Evolutionary conservation across 371 early-diverging fungal species (phyloP), one percentile per base, ranked within the genome.

Genomic region (Syncephalastrum sp.): DNA sequence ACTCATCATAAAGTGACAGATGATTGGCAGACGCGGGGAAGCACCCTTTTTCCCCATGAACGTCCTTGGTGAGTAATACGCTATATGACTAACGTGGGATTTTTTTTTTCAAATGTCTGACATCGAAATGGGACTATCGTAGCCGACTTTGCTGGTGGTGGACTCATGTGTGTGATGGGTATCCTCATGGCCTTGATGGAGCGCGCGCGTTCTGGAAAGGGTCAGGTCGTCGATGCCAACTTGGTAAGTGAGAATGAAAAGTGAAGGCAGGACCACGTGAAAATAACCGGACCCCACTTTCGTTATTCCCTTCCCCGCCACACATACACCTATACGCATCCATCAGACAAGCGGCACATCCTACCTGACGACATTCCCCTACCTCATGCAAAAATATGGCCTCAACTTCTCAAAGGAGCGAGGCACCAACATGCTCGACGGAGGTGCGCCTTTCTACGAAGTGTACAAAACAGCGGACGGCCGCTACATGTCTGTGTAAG

Each of bases 81-180:
- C 29, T 13, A 44, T 8, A 27, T 8, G 16, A 3, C 24, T 21
- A 44, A 50, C 25, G 33, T 15, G 27, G 19, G 17, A 42, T 17
- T 57, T 17, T 14, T 55, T 23, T 52, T 27, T 27, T 21, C 14
- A 15, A 13, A 29, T 29, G 29, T 29, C 29, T 29, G 29, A 29
- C 29, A 29, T 29, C 29, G 29, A 29, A 29, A 29, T 29, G 29
- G 29, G 29, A 29, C 7, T 23, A 16, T 25, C 53, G 23, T 52
- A 77, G 84, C 85, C 41, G 91, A 91, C 63, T 91, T 91, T 70
- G 89, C 89, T 47, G 90, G 90, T 46, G 91, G 91, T 42, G 83
- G 86, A 27, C 48, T 89, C 29, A 75, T 91, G 67, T 85, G 86
- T 53, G 90, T 79, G 0, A 67, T 86, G 61, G 89, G 90, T 15